Conservation (phyloP, 2,329 filamentous ascomycete species). For the Ophiocordyceps unilateralis region DNA sequence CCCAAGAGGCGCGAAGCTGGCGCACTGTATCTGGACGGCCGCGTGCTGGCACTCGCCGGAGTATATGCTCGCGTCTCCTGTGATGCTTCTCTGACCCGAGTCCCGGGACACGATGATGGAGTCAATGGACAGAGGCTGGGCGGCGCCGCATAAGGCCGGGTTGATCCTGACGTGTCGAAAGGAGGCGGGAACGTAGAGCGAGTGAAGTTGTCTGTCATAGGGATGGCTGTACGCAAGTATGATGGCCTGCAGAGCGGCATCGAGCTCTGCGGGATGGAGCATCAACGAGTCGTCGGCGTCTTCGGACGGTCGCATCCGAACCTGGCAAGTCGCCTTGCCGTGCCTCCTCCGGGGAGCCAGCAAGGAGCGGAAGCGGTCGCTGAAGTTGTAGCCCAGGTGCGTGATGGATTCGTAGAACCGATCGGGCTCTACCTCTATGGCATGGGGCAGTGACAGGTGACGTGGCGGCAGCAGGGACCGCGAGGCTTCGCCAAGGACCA, state of each 20-base stretch:
- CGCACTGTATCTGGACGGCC: neutral
- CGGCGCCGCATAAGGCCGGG: neutral
- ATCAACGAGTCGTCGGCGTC: no score
- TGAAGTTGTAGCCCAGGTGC: conserved; percentile 7
- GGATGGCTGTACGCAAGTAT: conserved; percentile 16
- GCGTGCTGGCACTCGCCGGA: neutral
- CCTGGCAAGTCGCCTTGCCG: neutral
- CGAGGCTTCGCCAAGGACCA: neutral
- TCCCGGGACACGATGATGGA: no score
- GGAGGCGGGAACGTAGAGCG: conserved; percentile 12
- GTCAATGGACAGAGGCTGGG: no score
- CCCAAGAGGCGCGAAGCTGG: neutral
- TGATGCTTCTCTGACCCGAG: no score
- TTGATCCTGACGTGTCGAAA: conserved; percentile 7
- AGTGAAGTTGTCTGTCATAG: conserved; percentile 14
- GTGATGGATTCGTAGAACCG: neutral
- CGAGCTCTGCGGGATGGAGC: conserved; percentile 17
- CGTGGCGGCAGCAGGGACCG: neutral
- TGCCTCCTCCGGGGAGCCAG: conserved; percentile 1
- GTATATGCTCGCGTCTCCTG: no score
- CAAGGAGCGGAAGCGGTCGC: conserved; percentile 6
- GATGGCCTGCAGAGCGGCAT: conserved; percentile 17
- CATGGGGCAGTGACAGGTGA: neutral
- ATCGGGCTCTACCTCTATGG: neutral
- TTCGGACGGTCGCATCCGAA: conserved; percentile 3